Evolutionary conservation across 495 filamentous ascomycete genomes (phyloP).

Genomic region (Penicillium taxi): DNA sequence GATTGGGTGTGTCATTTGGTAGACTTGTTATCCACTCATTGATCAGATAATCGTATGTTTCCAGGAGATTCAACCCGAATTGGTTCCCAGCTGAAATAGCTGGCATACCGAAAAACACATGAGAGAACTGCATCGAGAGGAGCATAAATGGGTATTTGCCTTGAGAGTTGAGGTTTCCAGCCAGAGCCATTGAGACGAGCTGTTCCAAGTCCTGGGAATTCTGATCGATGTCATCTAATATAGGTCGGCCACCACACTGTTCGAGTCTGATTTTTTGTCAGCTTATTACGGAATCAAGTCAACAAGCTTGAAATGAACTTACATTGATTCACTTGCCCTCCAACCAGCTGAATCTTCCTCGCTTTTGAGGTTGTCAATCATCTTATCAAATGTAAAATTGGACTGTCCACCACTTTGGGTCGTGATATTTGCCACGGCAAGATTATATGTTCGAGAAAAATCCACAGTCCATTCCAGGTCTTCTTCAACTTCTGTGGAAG

Average conservation of each 20-base stretch:
- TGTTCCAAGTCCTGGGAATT: conserved; percentile 19
- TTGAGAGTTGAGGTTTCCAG: conserved; percentile 1
- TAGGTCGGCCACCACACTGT: conserved; percentile 14
- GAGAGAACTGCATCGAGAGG: conserved; percentile 12
- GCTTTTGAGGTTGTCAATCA: conserved; percentile 11
- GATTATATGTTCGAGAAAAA: conserved; percentile 24
- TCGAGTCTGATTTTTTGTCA: conserved; percentile 22
- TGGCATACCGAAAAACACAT: conserved; percentile 5
- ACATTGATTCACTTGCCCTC: conserved; percentile 17
- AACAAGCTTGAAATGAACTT: not conserved
- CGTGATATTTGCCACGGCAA: conserved; percentile 12
- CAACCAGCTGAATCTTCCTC: conserved; percentile 1
- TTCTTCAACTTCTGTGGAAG: not conserved
- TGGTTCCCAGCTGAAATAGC: not conserved
- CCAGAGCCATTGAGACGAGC: conserved; percentile 15
- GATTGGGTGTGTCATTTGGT: conserved; percentile 25
- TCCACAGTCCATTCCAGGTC: conserved; percentile 23
- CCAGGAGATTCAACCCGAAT: conserved; percentile 16
- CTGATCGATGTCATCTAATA: conserved; percentile 31
- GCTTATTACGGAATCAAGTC: not conserved
- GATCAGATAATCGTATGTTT: conserved; percentile 33
- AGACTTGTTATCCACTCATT: conserved; percentile 34
- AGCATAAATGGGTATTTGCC: conserved; percentile 11
- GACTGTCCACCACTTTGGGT: not conserved
- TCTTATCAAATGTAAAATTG: conserved; percentile 12